Evolutionary conservation across 2,329 filamentous ascomycete genomes (phyloP).

Genomic region (Pyrenophora tritici-repentis): DNA sequence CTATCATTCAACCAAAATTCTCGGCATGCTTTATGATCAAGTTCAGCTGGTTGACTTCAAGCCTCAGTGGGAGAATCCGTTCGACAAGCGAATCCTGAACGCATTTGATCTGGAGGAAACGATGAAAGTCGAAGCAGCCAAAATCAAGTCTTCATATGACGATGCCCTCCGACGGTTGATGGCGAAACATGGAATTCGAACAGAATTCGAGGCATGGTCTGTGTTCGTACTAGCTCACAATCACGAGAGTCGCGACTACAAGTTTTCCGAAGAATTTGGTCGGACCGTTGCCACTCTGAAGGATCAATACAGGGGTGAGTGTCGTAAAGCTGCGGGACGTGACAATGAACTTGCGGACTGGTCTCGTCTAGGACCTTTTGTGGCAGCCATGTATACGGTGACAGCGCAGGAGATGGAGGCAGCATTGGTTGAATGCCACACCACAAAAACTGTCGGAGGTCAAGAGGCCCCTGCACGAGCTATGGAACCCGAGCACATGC

Average conservation of each 20-base stretch:
- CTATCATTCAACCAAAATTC: conserved; percentile 71
- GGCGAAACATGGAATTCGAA: conserved; percentile 79
- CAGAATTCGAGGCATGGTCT: conserved; percentile 91
- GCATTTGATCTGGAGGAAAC: conserved; percentile 62
- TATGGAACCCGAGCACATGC: conserved; percentile 64
- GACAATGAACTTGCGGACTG: conserved; percentile 41
- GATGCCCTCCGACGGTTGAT: conserved; percentile 76
- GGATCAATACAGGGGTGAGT: conserved; percentile 69
- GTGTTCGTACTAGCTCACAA: conserved; percentile 81
- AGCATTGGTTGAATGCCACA: conserved; percentile 59
- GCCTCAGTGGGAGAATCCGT: conserved; percentile 72
- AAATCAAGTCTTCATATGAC: conserved; percentile 80
- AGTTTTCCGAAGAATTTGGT: conserved; percentile 82
- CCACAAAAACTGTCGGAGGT: conserved; percentile 49
- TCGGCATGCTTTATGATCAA: conserved; percentile 83
- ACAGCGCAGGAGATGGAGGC: conserved; percentile 72
- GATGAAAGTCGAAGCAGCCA: conserved; percentile 62
- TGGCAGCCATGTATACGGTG: conserved; percentile 85
- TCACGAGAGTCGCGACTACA: conserved; percentile 76
- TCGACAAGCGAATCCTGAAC: conserved; percentile 75
- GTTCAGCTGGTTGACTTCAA: conserved; percentile 71
- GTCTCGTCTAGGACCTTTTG: conserved; percentile 67
- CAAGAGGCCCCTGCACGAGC: conserved; percentile 44
- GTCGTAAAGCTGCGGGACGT: conserved; percentile 65
- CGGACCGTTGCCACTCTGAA: conserved; percentile 69